Evolutionary conservation across 257 asterid species (phyloP).

Genomic region (Striga asiatica): DNA sequence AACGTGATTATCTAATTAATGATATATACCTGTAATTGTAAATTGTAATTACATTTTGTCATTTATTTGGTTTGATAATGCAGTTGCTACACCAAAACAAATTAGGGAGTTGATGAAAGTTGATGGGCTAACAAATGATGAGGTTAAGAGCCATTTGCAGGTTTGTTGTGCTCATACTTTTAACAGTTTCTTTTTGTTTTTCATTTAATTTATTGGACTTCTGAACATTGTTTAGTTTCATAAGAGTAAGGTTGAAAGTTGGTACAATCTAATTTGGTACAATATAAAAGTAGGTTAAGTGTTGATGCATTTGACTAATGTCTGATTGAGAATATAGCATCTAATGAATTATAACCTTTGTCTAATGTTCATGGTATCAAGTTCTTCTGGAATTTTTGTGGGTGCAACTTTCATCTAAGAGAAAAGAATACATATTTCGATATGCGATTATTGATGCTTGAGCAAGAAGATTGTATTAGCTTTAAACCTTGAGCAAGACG

Average conservation of each 20-base stretch:
- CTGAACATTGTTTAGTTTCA: too few species aligned
- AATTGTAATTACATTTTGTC: neutral
- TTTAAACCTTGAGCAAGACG: too few species aligned
- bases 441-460: too few species aligned
- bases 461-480: too few species aligned
- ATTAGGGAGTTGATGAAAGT: slow-evolving; percentile 76
- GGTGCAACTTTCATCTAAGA: too few species aligned
- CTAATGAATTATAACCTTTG: too few species aligned
- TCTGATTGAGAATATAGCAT: too few species aligned
- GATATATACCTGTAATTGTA: neutral
- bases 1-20: neutral
- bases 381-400: too few species aligned
- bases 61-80: slow-evolving; percentile 7
- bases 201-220: too few species aligned
- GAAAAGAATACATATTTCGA: too few species aligned
- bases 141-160: slow-evolving; percentile 85
- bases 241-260: neutral
- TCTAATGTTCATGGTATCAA: too few species aligned
- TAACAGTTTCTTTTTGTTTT: neutral
- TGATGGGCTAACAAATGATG: slow-evolving; percentile 78
- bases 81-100: slow-evolving; percentile 84
- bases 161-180: slow-evolving; percentile 22
- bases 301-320: neutral
- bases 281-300: neutral
- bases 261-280: neutral